Base-by-base conservation (phyloP, 2,329 filamentous ascomycete species). In the Gyromitra esculenta region DNA sequence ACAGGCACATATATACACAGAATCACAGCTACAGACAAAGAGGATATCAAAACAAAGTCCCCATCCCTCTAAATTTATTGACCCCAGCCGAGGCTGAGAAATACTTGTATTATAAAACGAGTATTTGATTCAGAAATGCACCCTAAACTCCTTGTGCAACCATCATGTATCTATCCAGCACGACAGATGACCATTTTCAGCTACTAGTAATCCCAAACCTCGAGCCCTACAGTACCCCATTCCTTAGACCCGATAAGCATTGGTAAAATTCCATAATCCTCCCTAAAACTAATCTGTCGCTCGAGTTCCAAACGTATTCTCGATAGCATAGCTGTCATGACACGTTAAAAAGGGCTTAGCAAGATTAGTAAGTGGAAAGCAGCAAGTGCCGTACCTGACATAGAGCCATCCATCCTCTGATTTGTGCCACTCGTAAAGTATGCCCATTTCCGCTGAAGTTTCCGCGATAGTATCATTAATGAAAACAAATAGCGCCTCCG, bases 351-450 rank as follows among this genome's bases (percentile, higher is more conserved):
- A 21, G 18, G 37, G 59, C 21, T 43, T 43, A 6, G 5, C 35
- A 21, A 9, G 2, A 62, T 1, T n/a, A 8, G 4, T 31, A 31
- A 31, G 25, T 31, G 25, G 2, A 62, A 62, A 62, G 8, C 48
- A 18, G 15, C 18, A 43, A 43, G 37, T 25, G 15, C 39, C 52
- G 2, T 39, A 18, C 56, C 11, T 60, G 13, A 62, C n/a, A 59
- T 59, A 31, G 15, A 62, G n/a, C 9, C 57, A 52, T 25, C 54
- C 56, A 25, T 69, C 56, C 41, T 37, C 15, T 7, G 45, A 54
- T 15, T 50, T 69, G 25, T 50, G 15, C 39, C 45, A 25, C 5
- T 7, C 7, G 39, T 60, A 69, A 18, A 69, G 6, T 2, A 2
- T 1, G 1, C 43, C 54, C 6, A 69, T 21, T 41, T 62, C 66